Conservation (phyloP, 441 rosid species). For the Brassica hybrid region DNA sequence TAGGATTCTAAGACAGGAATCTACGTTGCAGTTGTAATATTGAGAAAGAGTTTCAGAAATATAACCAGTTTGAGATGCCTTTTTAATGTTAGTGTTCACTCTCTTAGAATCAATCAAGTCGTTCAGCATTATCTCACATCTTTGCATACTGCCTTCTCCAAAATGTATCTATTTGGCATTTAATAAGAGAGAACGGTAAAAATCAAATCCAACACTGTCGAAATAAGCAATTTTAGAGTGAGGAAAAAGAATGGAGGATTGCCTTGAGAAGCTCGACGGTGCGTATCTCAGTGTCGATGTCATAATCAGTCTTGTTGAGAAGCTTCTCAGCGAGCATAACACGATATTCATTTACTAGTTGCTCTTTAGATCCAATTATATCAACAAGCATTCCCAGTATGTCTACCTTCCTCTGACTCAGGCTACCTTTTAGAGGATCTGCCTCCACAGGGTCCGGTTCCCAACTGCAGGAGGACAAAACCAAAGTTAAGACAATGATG, state of each 20-base stretch:
- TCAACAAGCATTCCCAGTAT: constrained; percentile 95
- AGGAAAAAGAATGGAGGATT: constrained; percentile 27
- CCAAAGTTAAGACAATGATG: too few relatives aligned
- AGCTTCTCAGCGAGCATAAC: constrained; percentile 99
- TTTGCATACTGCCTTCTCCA: constrained; percentile 98
- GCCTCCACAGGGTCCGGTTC: constrained; percentile 98
- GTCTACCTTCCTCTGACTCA: constrained; percentile 88
- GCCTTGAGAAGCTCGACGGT: constrained; percentile 98
- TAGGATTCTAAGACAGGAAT: constrained; percentile 28
- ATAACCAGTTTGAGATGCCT: constrained; percentile 63
- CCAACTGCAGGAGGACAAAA: constrained; percentile 76
- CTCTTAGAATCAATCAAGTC: constrained; percentile 98
- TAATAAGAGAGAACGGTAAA: constrained; percentile 15
- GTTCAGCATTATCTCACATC: constrained; percentile 98
- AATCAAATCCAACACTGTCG: constrained; percentile 14
- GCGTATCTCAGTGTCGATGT: constrained; percentile 91
- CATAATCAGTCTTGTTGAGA: constrained; percentile 94
- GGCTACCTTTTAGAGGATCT: constrained; percentile 88
- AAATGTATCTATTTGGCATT: constrained; percentile 78
- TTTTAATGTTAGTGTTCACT: constrained; percentile 85
- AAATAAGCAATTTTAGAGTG: constrained; percentile 21
- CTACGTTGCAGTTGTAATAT: constrained; percentile 13
- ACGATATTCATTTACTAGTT: constrained; percentile 93
- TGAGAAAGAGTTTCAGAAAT: constrained; percentile 27
- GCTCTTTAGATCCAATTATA: constrained; percentile 97